Conservation (phyloP, 352 stramenopile species). For the Phytophthora citrophthora region DNA sequence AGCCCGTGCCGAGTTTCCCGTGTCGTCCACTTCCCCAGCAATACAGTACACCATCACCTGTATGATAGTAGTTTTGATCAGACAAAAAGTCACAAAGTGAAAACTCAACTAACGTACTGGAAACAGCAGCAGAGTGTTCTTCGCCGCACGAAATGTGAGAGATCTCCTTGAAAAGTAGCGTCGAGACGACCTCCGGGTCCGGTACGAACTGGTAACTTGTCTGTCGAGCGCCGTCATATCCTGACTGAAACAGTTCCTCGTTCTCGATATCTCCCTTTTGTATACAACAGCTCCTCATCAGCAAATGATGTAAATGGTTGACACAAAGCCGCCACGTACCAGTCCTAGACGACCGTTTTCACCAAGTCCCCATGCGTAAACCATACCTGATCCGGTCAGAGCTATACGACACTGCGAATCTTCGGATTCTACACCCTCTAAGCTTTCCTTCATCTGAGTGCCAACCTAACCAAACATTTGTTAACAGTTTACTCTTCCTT, state of each 20-base stretch:
- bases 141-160: constrained; percentile 63
- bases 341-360: constrained; percentile 72
- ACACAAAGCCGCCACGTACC: constrained; percentile 27
- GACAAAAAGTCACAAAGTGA: neutral
- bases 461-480: constrained; percentile 30
- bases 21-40: constrained; percentile 73
- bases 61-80: constrained; percentile 1
- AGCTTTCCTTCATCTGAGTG: constrained; percentile 48
- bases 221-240: constrained; percentile 70
- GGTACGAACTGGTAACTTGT: constrained; percentile 72
- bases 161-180: constrained; percentile 58
- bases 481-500: neutral
- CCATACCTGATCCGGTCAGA: constrained; percentile 42
- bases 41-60: constrained; percentile 68
- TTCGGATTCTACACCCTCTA: constrained; percentile 50
- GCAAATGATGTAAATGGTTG: too few relatives aligned
- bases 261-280: constrained; percentile 74
- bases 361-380: constrained; percentile 77
- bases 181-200: constrained; percentile 50
- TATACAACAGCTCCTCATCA: neutral
- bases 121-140: constrained; percentile 69
- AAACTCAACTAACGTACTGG: constrained; percentile 44
- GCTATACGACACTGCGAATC: constrained; percentile 55
- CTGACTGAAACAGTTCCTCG: constrained; percentile 64
- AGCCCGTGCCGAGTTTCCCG: constrained; percentile 74